Evolutionary conservation across 2,329 filamentous ascomycete genomes (phyloP).

Genomic region (Botrytis byssoidea): DNA sequence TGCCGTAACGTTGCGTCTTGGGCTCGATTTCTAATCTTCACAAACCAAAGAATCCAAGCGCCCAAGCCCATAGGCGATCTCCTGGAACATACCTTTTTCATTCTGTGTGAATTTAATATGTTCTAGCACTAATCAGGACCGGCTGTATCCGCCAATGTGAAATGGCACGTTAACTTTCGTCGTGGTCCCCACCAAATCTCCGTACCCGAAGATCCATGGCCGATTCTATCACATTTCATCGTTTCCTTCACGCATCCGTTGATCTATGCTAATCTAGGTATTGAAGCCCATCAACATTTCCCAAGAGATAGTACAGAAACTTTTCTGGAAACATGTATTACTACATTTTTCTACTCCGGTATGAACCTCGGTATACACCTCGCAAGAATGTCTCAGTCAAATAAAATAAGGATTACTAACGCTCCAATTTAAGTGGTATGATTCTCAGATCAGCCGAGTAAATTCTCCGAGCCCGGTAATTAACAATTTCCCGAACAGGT

Average conservation of each 20-base stretch:
- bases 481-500: neutral
- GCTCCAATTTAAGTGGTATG: constrained; percentile 3
- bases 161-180: neutral
- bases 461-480: neutral
- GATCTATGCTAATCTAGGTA: neutral
- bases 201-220: neutral
- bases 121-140: neutral
- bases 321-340: neutral
- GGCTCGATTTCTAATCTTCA: neutral
- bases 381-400: neutral
- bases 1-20: neutral
- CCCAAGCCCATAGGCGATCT: neutral
- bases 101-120: neutral
- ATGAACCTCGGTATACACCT: neutral
- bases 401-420: neutral
- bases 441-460: neutral
- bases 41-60: neutral
- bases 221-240: neutral
- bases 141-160: neutral
- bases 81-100: neutral
- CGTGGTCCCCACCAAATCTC: neutral
- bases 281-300: no score
- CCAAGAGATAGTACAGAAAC: neutral
- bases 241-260: neutral
- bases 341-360: neutral